A percentile compares a stretch with the other conserved stretches of the same genome.
Conservation (phyloP, 306 rosid species). For the Quercus ilex region DNA sequence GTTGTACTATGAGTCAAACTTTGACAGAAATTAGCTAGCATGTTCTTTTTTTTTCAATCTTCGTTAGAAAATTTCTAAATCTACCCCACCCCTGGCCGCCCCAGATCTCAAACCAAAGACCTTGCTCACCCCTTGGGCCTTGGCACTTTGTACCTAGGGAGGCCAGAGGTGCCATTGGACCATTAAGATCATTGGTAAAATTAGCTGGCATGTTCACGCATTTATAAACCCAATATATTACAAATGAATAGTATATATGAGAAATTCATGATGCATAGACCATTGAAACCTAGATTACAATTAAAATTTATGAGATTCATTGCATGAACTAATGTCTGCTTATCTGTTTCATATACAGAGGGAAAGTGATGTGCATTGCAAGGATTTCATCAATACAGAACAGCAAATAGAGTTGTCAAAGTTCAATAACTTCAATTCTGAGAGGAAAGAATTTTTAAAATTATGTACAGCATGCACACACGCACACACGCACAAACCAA, state of each 20-base stretch:
- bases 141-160: too few species aligned
- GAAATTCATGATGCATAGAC: background rate
- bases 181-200: background rate
- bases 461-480: background rate
- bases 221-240: background rate
- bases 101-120: too few species aligned
- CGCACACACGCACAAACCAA: background rate
- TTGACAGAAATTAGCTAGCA: background rate
- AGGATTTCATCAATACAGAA: too few species aligned
- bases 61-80: background rate
- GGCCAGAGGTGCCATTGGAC: too few species aligned
- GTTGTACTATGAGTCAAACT: background rate
- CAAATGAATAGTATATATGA: background rate
- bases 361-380: background rate
- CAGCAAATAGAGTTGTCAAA: background rate
- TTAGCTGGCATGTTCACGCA: background rate
- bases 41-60: background rate
- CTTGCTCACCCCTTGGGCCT: too few species aligned
- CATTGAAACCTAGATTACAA: background rate
- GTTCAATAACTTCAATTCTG: background rate
- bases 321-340: background rate
- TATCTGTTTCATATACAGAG: background rate
- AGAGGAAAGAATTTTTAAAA: background rate
- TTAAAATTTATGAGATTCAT: background rate
- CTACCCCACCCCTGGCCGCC: too few species aligned